These are phyloP conservation scores for Fusarium agapanthi DNA, from an alignment of 2,329 filamentous ascomycete genomes.

Conservation along the genomic window DNA sequence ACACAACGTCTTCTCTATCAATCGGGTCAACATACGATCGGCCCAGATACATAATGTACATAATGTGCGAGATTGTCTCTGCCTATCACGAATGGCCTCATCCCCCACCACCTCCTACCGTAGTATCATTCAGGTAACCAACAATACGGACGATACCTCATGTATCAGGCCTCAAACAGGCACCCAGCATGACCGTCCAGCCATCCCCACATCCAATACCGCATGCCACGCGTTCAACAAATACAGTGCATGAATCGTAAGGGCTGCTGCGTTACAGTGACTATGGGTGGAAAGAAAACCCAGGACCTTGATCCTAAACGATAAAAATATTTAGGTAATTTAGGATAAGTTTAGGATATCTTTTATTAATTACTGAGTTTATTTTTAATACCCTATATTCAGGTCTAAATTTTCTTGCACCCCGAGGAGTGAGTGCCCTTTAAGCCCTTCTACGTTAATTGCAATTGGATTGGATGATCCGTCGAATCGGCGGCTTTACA, in stretches of 20 bases:
- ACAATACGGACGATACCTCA: background rate
- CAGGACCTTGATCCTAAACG: too few relatives aligned
- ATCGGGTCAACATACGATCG: background rate
- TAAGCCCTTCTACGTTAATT: background rate
- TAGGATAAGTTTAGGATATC: too few relatives aligned
- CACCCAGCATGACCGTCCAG: background rate
- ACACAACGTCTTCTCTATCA: background rate
- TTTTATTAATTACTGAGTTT: too few relatives aligned
- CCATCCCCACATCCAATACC: conserved; percentile 17
- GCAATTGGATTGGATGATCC: conserved; percentile 2
- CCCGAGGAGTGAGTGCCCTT: background rate
- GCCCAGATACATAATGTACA: background rate
- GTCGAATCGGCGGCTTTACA: conserved; percentile 16
- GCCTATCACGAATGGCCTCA: conserved; percentile 8
- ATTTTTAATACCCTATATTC: too few relatives aligned
- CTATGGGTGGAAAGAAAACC: too few relatives aligned
- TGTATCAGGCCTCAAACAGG: conserved; percentile 13
- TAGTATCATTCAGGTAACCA: conserved; percentile 25
- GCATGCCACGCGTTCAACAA: conserved; percentile 33
- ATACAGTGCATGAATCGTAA: conserved; percentile 29
- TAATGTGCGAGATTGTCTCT: background rate
- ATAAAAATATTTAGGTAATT: too few relatives aligned
- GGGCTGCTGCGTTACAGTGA: background rate
- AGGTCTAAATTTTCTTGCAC: too few relatives aligned
- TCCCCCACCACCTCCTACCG: background rate